Evolutionary conservation across 257 asterid species (phyloP).

Genomic region (Cinchona pubescens): DNA sequence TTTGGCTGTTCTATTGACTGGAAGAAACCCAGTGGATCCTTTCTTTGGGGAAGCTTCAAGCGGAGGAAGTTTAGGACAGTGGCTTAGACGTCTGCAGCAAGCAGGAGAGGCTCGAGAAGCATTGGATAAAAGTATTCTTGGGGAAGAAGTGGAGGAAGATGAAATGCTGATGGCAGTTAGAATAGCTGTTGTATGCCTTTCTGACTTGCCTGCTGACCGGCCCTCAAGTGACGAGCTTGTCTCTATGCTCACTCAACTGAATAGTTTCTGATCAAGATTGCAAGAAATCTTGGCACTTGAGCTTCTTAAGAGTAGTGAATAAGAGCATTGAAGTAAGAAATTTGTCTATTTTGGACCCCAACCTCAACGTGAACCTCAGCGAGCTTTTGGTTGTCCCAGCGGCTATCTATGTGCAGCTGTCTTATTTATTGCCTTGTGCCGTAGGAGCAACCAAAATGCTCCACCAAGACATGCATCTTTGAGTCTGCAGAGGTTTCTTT

Average conservation of each 20-base stretch:
- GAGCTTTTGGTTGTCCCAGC: constrained; percentile 56
- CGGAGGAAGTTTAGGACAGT: constrained; percentile 73
- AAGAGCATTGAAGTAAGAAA: not conserved
- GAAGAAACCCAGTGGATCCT: constrained; percentile 71
- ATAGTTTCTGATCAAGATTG: constrained; percentile 60
- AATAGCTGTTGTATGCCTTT: constrained; percentile 78
- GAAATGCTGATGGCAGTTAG: constrained; percentile 93
- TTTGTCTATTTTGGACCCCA: not conserved
- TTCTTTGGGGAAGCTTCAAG: constrained; percentile 49
- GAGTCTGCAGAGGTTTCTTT: not conserved
- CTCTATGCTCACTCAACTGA: constrained; percentile 89
- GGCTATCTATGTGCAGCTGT: constrained; percentile 6
- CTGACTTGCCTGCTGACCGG: constrained; percentile 84
- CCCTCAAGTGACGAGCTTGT: constrained; percentile 94
- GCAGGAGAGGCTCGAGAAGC: constrained; percentile 79
- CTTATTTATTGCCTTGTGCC: constrained; percentile 10
- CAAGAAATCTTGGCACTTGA: not conserved
- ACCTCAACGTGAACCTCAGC: constrained; percentile 5
- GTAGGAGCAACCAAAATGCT: constrained; percentile 26
- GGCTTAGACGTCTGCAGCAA: constrained; percentile 82
- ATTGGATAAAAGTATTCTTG: constrained; percentile 69
- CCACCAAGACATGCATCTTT: not conserved
- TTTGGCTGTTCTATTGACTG: constrained; percentile 69
- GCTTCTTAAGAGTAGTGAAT: not conserved
- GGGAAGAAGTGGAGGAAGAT: constrained; percentile 76